Evolutionary conservation across 495 filamentous ascomycete species (phyloP).

Genomic region (Patellaria atrata): DNA sequence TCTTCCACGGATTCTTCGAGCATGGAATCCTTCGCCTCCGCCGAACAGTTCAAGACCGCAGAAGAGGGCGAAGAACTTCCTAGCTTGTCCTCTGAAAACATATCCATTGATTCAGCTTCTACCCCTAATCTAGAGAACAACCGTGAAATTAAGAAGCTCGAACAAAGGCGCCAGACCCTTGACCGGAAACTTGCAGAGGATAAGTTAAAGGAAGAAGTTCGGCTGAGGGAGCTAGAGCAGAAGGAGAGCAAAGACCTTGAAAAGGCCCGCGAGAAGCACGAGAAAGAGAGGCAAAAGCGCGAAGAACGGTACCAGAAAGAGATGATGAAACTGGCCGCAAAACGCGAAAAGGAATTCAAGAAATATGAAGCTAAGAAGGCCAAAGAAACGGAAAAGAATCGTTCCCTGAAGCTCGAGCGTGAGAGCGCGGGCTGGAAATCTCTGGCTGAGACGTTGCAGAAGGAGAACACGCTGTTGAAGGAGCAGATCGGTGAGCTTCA

Average conservation of each 20-base stretch:
- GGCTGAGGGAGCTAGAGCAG: conserved; percentile 35
- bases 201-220: conserved; percentile 31
- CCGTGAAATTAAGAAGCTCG: conserved; percentile 61
- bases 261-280: conserved; percentile 42
- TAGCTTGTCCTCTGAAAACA: background rate
- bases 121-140: conserved; percentile 35
- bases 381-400: conserved; percentile 26
- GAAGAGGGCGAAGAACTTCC: conserved; percentile 2
- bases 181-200: conserved; percentile 50
- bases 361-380: conserved; percentile 23
- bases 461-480: conserved; percentile 25
- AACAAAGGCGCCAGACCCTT: conserved; percentile 51
- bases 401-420: conserved; percentile 11
- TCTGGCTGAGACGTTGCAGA: conserved; percentile 19
- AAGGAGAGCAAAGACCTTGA: conserved; percentile 33
- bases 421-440: conserved; percentile 28
- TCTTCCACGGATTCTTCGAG: conserved; percentile 7
- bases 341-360: conserved; percentile 27
- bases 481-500: conserved; percentile 29
- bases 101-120: conserved; percentile 10
- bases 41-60: conserved; percentile 22
- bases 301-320: conserved; percentile 52
- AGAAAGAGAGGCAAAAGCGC: conserved; percentile 42
- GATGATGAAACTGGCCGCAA: conserved; percentile 46
- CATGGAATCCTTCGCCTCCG: conserved; percentile 25